Base-by-base conservation (phyloP, 116 monocot genomes). In the Cymodocea nodosa region DNA sequence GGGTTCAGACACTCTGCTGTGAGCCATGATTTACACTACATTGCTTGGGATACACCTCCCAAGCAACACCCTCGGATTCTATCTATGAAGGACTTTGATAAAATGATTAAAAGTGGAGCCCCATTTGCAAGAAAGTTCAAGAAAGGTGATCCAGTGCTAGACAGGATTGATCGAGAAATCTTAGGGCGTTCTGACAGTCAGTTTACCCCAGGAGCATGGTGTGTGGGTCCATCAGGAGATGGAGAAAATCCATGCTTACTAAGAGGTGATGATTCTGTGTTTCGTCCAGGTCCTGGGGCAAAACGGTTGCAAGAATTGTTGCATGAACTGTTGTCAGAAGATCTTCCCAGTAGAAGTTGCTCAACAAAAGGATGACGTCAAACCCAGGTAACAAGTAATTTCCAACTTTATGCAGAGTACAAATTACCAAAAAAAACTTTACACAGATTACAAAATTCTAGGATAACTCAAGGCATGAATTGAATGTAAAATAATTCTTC, bases 11-110 rank as follows among this genome's bases (percentile, higher is more conserved):
- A 68, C 63, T 79, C 84, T 0, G 44, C 79, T 0, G 61, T 89
- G 6, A 82, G 75, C 70, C 81, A 84, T 37, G 88, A 89, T 66
- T 69, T 89, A 16, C 84, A 82, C 54, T 84, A 84, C 60, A 89
- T 84, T 34, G 84, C 82, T 8, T 87, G 88, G 88, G 88, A 84
- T 74, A 75, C 56, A 54, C 84, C 88, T 17, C 88, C 88, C 0
- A 82, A 82, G 53, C 82, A 79, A 59, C 84, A 89, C 17, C 88
- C 84, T 0, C 76, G 22, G 23, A 51, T 58, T 36, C 84, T 89
- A 16, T 65, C 84, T 69, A 35, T 67, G 15, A 75, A 70, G 40
- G 79, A 89, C 56, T 89, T 75, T 14, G 60, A 62, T 35, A 69
- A 75, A 37, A 89, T 89, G 88, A 64, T 89, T 5, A 67, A 79